These are phyloP conservation scores for Priceomyces melissophilus DNA, from an alignment of 805 yeast genomes.

Conservation along the genomic window DNA sequence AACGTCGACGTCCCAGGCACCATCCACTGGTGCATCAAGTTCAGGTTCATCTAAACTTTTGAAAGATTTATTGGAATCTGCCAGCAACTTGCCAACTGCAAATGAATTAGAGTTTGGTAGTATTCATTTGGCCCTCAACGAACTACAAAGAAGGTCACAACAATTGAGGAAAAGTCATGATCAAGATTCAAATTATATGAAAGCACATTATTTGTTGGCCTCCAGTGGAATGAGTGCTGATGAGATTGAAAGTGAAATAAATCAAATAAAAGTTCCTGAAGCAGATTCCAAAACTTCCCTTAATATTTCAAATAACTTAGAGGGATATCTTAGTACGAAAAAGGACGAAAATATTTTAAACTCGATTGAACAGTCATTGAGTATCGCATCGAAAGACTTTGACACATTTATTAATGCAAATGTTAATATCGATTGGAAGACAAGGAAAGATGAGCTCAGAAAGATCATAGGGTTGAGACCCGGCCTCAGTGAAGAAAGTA, in stretches of 20 bases:
- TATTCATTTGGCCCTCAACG: constrained; percentile 74
- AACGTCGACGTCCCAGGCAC: constrained; percentile 6
- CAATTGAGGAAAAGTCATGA: constrained; percentile 44
- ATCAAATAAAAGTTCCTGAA: constrained; percentile 17
- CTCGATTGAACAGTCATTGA: constrained; percentile 77
- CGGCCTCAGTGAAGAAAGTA: constrained; percentile 4
- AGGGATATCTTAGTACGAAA: constrained; percentile 59
- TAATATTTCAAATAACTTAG: constrained; percentile 37
- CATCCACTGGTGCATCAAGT: constrained; percentile 6
- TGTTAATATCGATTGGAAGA: constrained; percentile 80
- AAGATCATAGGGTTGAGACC: constrained; percentile 58
- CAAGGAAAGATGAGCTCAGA: constrained; percentile 69
- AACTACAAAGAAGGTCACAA: constrained; percentile 66
- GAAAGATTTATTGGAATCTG: constrained; percentile 73
- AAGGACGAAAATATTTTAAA: constrained; percentile 80
- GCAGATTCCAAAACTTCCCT: constrained; percentile 4
- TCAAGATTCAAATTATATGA: constrained; percentile 48
- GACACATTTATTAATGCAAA: constrained; percentile 71
- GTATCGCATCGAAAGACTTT: constrained; percentile 75
- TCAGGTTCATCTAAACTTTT: constrained; percentile 29
- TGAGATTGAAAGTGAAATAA: constrained; percentile 65
- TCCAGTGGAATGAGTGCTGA: constrained; percentile 86
- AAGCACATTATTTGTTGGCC: constrained; percentile 85
- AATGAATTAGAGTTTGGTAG: constrained; percentile 67
- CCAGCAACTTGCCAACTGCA: constrained; percentile 66